A percentile compares a stretch with the other conserved stretches of the same genome.
Evolutionary conservation across 2,329 filamentous ascomycete genomes (phyloP).

Genomic region (Sporothrix brasiliensis): DNA sequence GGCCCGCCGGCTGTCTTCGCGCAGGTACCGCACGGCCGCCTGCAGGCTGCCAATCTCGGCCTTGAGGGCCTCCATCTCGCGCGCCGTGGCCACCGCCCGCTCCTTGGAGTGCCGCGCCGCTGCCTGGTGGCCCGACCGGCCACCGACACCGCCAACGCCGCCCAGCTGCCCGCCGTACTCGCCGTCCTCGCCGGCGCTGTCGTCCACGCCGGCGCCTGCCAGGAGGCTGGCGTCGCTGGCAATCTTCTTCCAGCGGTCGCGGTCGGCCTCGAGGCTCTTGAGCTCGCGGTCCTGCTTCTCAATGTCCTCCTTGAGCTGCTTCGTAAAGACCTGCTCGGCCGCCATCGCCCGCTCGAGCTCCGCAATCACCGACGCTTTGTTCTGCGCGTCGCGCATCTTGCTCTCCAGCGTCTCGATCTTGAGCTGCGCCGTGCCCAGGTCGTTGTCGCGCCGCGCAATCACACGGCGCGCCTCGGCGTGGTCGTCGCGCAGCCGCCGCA

Average conservation of each 20-base stretch:
- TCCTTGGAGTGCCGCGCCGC: constrained; percentile 48
- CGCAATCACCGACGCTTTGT: constrained; percentile 71
- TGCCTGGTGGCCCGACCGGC: not conserved
- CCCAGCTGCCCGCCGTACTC: not conserved
- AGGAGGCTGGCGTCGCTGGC: constrained; percentile 64
- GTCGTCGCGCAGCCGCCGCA: constrained; percentile 77
- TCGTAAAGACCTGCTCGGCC: constrained; percentile 54
- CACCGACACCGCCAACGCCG: not conserved
- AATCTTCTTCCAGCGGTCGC: constrained; percentile 72
- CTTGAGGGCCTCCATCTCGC: constrained; percentile 73
- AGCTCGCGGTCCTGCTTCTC: constrained; percentile 69
- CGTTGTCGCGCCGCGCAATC: constrained; percentile 74
- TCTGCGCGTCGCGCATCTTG: constrained; percentile 78
- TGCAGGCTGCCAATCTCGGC: constrained; percentile 67
- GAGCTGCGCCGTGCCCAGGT: constrained; percentile 82
- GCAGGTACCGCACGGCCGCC: constrained; percentile 67
- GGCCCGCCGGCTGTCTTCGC: constrained; percentile 67
- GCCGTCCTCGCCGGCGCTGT: not conserved
- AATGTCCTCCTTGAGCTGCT: constrained; percentile 63
- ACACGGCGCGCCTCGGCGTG: constrained; percentile 74
- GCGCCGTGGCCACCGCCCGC: constrained; percentile 68
- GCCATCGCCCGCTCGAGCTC: constrained; percentile 65
- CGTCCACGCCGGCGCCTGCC: constrained; percentile 39
- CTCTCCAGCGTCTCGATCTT: constrained; percentile 92
- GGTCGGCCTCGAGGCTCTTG: constrained; percentile 64